Base-by-base conservation (phyloP, 129 eudicot species). In the Arctium lappa region DNA sequence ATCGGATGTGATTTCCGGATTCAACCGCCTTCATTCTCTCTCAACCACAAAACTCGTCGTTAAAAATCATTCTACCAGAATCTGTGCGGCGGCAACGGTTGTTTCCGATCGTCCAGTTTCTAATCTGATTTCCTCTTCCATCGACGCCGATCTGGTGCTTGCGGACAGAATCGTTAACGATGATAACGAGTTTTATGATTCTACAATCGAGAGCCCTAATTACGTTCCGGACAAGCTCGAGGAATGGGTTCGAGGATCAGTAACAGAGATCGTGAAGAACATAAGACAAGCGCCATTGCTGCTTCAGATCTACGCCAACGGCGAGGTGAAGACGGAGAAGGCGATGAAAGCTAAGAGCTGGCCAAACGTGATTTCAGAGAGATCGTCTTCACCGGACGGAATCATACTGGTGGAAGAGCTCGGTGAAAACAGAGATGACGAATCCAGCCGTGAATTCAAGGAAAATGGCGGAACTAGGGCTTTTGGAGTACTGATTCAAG, bases 381-480 rank as follows among this genome's bases (percentile, higher is more conserved):
- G 48, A 46, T 70, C 80, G 73, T 39, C 75, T 79, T 73, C 88
- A 7, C 94, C 89, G 8, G 92, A 88, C 69, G 94, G 91, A 70
- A 48, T 91, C 13, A 91, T 91, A 39, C 79, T 88, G 4, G 94
- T 91, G 65, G 88, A 89, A 72, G 91, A 91, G 74, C 69, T 91
- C 1, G 76, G 60, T 69, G 79, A 62, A 40, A 86, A 72, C 33
- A 74, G 46, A 2, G 76, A 36, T 3, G 73, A 2, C 2, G 15
- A 16, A 6, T 4, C 6, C 12, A 74, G 36, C 1, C 74, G 68
- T 13, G 44, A 38, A 12, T 69, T 73, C 10, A 80, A 79, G 22
- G 77, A 44, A 39, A 80, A 13, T n/a, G 88, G 75, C 16, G 84
- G 86, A 36, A 82, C 89, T 1, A 85, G 75, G 85, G 88, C 88